Percentiles rank a stretch among this genome's conserved stretches.
Evolutionary conservation across 148 eudicot genomes (phyloP).

Genomic region (Salicornia ramosissima): DNA sequence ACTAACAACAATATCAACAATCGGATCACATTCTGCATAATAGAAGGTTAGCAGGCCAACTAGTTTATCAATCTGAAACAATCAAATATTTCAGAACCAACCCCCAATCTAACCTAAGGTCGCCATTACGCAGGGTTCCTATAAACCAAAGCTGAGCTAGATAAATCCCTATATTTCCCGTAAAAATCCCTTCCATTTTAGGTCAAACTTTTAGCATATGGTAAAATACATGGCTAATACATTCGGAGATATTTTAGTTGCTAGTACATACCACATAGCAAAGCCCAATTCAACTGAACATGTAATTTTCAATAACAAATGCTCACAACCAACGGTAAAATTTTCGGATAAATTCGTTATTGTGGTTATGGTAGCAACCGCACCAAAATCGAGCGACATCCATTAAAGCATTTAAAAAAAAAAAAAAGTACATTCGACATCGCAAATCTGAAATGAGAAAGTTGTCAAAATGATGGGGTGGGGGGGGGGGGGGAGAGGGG

Average conservation of each 20-base stretch:
- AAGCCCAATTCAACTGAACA: not conserved
- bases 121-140: too few relatives aligned
- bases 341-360: too few relatives aligned
- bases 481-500: too few relatives aligned
- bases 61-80: too few relatives aligned
- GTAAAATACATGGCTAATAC: not conserved
- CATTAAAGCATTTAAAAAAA: not conserved
- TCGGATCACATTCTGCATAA: not conserved
- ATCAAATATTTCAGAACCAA: too few relatives aligned
- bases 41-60: not conserved
- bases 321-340: too few relatives aligned
- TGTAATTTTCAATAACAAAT: too few relatives aligned
- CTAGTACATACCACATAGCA: not conserved
- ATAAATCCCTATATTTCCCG: not conserved
- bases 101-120: too few relatives aligned
- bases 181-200: not conserved
- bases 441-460: not conserved
- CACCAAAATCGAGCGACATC: too few relatives aligned
- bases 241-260: not conserved
- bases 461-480: too few relatives aligned
- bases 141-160: not conserved
- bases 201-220: not conserved
- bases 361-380: too few relatives aligned
- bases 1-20: too few relatives aligned
- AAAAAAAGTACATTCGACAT: not conserved